A percentile compares a stretch with the other conserved stretches of the same genome.
These are phyloP conservation scores for Massospora cicadina DNA, from an alignment of 371 early-diverging fungal genomes.

Conservation along the genomic window DNA sequence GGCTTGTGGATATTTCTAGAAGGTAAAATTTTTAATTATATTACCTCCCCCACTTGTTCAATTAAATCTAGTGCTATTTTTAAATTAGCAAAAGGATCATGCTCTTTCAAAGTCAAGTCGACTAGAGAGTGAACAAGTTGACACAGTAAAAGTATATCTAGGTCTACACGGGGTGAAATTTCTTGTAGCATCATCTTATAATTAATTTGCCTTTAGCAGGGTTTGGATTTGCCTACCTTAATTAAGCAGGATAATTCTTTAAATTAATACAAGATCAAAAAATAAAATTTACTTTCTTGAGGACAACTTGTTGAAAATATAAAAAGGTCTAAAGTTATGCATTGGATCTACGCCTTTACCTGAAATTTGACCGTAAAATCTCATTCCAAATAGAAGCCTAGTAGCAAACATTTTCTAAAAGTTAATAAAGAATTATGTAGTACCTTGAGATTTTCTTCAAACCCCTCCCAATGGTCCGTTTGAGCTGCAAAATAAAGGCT, in stretches of 20 bases:
- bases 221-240: too few relatives aligned
- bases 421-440: too few relatives aligned
- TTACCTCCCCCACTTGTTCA: neutral
- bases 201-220: too few relatives aligned
- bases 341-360: neutral
- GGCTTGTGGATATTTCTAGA: neutral
- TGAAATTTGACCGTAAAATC: neutral
- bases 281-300: neutral
- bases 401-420: neutral
- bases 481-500: neutral
- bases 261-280: neutral
- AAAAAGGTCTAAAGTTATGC: neutral
- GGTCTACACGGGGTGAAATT: neutral
- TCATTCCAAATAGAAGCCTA: neutral
- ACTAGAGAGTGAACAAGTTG: neutral
- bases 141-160: neutral
- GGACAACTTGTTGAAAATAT: neutral
- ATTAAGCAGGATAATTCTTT: too few relatives aligned
- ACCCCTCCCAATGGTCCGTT: neutral
- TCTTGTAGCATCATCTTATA: neutral
- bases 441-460: neutral
- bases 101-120: neutral
- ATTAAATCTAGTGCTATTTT: neutral
- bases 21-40: neutral
- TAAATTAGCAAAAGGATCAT: neutral